Percentiles rank a stretch among this genome's conserved stretches.
These are phyloP conservation scores for Cerrena zonata DNA, from an alignment of 1,284 basidiomycete species.

Conservation along the genomic window DNA sequence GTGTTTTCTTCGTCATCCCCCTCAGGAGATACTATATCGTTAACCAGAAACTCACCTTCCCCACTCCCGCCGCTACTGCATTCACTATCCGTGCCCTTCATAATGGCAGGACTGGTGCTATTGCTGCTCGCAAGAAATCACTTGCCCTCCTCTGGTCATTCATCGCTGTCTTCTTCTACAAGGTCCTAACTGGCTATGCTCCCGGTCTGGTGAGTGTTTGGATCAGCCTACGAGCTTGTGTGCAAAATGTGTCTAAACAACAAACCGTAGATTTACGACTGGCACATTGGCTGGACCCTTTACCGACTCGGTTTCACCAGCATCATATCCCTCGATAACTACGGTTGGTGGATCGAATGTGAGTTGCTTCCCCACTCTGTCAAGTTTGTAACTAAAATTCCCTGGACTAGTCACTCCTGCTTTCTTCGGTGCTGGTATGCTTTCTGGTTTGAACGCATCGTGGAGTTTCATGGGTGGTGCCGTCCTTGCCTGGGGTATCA, in stretches of 20 bases:
- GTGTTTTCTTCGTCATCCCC: conserved; percentile 64
- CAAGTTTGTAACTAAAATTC: neutral
- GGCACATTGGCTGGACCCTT: conserved; percentile 65
- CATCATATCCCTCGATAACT: conserved; percentile 57
- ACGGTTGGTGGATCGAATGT: conserved; percentile 50
- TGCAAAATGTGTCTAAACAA: neutral
- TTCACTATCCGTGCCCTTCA: conserved; percentile 64
- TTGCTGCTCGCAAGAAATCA: conserved; percentile 54
- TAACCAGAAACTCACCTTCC: conserved; percentile 65
- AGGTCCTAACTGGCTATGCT: conserved; percentile 55
- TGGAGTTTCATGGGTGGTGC: conserved; percentile 59
- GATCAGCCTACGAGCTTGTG: neutral
- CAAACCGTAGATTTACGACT: conserved; percentile 46
- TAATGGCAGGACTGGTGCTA: conserved; percentile 43
- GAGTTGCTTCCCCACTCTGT: conserved; percentile 11
- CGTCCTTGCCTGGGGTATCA: conserved; percentile 61
- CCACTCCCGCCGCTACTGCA: conserved; percentile 64
- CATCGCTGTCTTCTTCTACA: conserved; percentile 43
- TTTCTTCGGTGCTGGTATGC: conserved; percentile 64
- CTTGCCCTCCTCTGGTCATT: conserved; percentile 48
- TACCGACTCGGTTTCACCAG: conserved; percentile 56
- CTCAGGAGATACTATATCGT: conserved; percentile 63
- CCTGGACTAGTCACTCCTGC: conserved; percentile 50
- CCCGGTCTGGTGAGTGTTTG: conserved; percentile 46
- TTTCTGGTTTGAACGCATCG: conserved; percentile 60